Evolutionary conservation across 1,284 basidiomycete species (phyloP).

Genomic region (Ganoderma resinaceum): DNA sequence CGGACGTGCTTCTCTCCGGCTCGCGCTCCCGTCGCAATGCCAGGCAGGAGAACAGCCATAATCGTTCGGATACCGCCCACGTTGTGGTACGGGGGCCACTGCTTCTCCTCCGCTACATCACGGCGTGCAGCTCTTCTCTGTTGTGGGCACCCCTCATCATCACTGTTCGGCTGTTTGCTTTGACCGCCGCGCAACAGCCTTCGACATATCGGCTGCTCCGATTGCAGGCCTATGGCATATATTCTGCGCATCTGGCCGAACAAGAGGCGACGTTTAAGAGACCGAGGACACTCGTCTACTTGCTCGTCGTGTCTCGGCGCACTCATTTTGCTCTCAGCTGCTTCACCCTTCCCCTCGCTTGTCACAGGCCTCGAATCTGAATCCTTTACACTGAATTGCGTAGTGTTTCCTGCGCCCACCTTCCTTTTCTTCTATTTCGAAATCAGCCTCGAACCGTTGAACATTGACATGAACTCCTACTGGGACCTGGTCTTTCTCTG

Average conservation of each 20-base stretch:
- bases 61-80: not conserved
- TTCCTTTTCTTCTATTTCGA: not conserved
- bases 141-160: not conserved
- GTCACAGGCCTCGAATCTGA: not conserved
- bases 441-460: not conserved
- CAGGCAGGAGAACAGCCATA: not conserved
- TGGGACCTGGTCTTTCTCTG: not conserved
- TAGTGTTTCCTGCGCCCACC: not conserved
- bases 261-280: not conserved
- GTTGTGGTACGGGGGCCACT: not conserved
- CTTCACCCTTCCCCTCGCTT: not conserved
- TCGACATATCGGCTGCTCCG: not conserved
- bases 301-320: not conserved
- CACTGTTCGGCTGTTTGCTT: not conserved
- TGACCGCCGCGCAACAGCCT: not conserved
- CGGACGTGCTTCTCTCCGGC: not conserved
- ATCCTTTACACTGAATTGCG: not conserved
- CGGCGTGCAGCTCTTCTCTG: constrained; percentile 2
- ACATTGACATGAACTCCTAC: not conserved
- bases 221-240: not conserved
- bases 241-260: not conserved
- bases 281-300: not conserved
- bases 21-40: not conserved
- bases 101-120: constrained; percentile 1
- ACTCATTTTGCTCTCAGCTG: not conserved